Conservation (phyloP, 805 yeast genomes). For the Groenewaldozyma salmanticensis region DNA sequence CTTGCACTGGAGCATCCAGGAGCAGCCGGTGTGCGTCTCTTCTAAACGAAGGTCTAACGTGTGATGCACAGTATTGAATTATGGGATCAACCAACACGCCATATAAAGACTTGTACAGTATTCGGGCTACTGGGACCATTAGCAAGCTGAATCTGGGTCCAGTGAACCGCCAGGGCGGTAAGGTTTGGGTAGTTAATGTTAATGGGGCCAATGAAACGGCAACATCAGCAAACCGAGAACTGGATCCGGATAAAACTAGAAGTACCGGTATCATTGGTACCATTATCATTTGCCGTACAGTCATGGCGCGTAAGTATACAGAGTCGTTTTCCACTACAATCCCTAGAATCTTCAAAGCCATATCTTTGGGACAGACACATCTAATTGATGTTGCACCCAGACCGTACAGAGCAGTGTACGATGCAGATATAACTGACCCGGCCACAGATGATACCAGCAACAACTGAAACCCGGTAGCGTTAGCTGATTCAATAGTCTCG, state of each 20-base stretch:
- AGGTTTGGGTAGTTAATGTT: conserved; percentile 10
- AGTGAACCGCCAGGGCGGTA: conserved; percentile 16
- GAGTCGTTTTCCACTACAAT: conserved; percentile 8
- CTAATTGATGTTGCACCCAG: conserved; percentile 22
- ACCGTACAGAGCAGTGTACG: conserved; percentile 20
- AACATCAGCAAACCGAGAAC: conserved; percentile 12
- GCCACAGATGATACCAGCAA: conserved; percentile 11
- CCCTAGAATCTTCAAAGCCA: conserved; percentile 20
- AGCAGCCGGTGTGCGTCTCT: neutral
- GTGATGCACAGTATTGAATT: conserved; percentile 13
- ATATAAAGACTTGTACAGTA: conserved; percentile 12
- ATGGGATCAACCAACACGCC: conserved; percentile 15
- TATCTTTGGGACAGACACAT: conserved; percentile 20
- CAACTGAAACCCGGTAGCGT: conserved; percentile 11
- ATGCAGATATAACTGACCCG: conserved; percentile 12
- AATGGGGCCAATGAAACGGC: conserved; percentile 13
- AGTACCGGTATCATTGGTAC: conserved; percentile 20
- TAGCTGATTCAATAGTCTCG: conserved; percentile 12
- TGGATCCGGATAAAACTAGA: conserved; percentile 14
- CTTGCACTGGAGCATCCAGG: conserved; percentile 2
- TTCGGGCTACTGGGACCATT: conserved; percentile 13
- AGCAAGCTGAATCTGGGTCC: conserved; percentile 16
- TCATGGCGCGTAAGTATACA: conserved; percentile 10
- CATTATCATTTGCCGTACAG: conserved; percentile 13
- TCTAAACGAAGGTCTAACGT: conserved; percentile 5